These are phyloP conservation scores for Pseudocercospora cruenta DNA, from an alignment of 2,329 filamentous ascomycete genomes.

Conservation along the genomic window DNA sequence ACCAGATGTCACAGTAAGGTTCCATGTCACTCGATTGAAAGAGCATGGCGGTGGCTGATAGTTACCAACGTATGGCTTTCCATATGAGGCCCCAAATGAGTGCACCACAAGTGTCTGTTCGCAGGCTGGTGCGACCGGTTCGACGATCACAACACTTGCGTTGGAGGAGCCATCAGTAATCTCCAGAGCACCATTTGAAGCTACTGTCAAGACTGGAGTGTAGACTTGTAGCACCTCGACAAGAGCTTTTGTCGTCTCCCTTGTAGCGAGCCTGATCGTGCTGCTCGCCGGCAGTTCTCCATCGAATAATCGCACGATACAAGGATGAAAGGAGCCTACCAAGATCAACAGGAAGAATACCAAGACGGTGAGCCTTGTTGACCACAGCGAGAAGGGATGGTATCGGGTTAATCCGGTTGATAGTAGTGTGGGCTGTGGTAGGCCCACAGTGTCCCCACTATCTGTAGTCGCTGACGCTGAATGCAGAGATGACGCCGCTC, in stretches of 20 bases:
- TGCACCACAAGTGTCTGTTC: constrained; percentile 68
- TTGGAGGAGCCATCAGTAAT: constrained; percentile 41
- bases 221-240: constrained; percentile 72
- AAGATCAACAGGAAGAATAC: constrained; percentile 15
- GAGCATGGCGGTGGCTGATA: constrained; percentile 69
- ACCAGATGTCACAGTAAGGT: constrained; percentile 71
- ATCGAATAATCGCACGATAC: neutral
- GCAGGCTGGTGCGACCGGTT: constrained; percentile 45
- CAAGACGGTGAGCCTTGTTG: constrained; percentile 16
- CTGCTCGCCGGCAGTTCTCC: neutral
- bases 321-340: constrained; percentile 3
- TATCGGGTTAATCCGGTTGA: constrained; percentile 3
- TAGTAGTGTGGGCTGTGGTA: constrained; percentile 17
- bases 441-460: constrained; percentile 20
- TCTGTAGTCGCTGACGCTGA: constrained; percentile 14
- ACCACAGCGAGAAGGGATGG: constrained; percentile 8
- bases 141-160: constrained; percentile 33
- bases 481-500: constrained; percentile 6
- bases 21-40: constrained; percentile 76
- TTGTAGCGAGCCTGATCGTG: constrained; percentile 15
- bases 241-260: constrained; percentile 34
- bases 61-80: constrained; percentile 70
- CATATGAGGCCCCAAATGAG: constrained; percentile 73
- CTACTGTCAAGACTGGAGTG: constrained; percentile 63
- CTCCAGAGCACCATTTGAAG: constrained; percentile 41